A percentile compares a stretch with the other conserved stretches of the same genome.
Conservation (phyloP, 257 asterid genomes). For the Rubia yunnanensis region DNA sequence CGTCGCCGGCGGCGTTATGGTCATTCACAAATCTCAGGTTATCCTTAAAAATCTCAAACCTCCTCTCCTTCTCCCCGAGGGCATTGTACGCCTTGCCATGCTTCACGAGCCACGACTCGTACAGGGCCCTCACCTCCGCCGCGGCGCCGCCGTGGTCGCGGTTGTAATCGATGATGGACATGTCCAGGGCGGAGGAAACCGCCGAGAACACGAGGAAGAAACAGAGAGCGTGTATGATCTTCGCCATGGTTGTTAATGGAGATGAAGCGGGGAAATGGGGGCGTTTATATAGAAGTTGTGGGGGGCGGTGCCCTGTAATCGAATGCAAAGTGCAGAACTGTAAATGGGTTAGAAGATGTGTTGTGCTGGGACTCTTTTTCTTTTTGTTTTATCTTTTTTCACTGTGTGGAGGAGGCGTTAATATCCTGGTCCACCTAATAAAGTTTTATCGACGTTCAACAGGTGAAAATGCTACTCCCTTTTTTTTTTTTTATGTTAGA, state of each 20-base stretch:
- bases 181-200: slow-evolving; percentile 51
- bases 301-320: not conserved
- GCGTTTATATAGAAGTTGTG: not conserved
- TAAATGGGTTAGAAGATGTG: not conserved
- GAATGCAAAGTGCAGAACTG: not conserved
- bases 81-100: slow-evolving; percentile 61
- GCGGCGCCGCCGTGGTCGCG: slow-evolving; percentile 17
- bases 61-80: slow-evolving; percentile 56
- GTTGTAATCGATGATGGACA: slow-evolving; percentile 61
- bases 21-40: slow-evolving; percentile 51
- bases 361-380: not conserved
- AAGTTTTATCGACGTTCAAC: not conserved
- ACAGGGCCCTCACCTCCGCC: slow-evolving; percentile 29
- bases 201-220: slow-evolving; percentile 22
- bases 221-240: slow-evolving; percentile 20
- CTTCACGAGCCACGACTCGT: slow-evolving; percentile 71
- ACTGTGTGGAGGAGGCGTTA: not conserved
- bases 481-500: too few species aligned
- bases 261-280: not conserved
- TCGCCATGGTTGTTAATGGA: slow-evolving; percentile 30
- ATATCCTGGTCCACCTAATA: not conserved
- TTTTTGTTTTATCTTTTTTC: too few species aligned
- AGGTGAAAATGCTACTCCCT: too few species aligned
- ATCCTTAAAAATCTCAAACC: slow-evolving; percentile 68
- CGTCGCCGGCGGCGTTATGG: slow-evolving; percentile 40